These are phyloP conservation scores for Exophiala alcalophila DNA, from an alignment of 2,329 filamentous ascomycete genomes.

Conservation along the genomic window DNA sequence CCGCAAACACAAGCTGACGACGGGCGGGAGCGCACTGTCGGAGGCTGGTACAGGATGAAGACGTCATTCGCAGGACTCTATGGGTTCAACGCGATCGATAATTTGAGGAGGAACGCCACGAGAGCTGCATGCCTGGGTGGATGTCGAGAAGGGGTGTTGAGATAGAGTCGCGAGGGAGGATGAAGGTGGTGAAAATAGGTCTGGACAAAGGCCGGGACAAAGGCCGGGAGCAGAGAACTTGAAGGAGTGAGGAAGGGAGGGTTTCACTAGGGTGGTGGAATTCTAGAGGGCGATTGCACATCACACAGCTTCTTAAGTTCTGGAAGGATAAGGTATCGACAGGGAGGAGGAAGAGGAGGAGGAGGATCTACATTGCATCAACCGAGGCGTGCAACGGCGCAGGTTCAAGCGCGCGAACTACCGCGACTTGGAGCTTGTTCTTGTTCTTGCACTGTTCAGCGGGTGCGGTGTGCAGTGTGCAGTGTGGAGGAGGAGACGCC, in stretches of 20 bases:
- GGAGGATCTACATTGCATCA: too few species aligned
- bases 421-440: too few species aligned
- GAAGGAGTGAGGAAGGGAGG: background rate
- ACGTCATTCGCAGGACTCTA: slow-evolving; percentile 9
- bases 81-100: slow-evolving; percentile 1
- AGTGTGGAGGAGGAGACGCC: too few species aligned
- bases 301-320: too few species aligned
- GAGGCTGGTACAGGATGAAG: slow-evolving; percentile 3
- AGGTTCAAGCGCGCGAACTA: too few species aligned
- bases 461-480: too few species aligned
- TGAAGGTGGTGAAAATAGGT: background rate
- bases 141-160: slow-evolving; percentile 1
- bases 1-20: slow-evolving; percentile 6
- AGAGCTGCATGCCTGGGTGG: slow-evolving; percentile 5
- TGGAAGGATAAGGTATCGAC: background rate
- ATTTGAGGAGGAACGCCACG: slow-evolving; percentile 4
- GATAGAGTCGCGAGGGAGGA: background rate
- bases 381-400: too few species aligned
- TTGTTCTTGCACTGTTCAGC: too few species aligned
- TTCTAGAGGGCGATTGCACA: too few species aligned
- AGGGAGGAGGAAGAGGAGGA: background rate
- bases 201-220: slow-evolving; percentile 1
- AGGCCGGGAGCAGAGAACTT: background rate
- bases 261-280: too few species aligned
- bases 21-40: background rate